Evolutionary conservation across 148 eudicot species (phyloP), one percentile per base, ranked within the genome.

Genomic region (Vaccinium vitisidaea): DNA sequence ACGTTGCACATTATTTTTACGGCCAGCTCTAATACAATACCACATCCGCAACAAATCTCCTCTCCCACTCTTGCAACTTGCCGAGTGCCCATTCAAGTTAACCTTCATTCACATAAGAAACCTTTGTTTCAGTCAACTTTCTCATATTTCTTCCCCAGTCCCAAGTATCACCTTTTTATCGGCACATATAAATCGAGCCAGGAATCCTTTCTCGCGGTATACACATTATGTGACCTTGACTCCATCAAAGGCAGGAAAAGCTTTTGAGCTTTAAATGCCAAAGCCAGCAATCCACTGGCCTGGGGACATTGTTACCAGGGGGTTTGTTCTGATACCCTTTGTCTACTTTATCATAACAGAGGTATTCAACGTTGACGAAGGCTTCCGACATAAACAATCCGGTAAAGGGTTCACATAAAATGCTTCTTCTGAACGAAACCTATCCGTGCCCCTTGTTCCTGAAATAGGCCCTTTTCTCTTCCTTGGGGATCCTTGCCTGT

Each of bases 391-490:
- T 53, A 96, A 90, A 86, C 99, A 94, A 84, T 94, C 99, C 4
- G 99, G 98, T 74, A 96, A 85, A 84, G 99, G 99, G 84, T 96
- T 94, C 80, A 94, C 99, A 79, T 96, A 96, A 81, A 96, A 96
- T 81, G 95, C 95, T 86, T 96, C 99, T 85, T 96, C 99, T 6
- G 99, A 89, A 19, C 98, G 93, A 87, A 93, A 94, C 88, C 98
- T 93, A 63, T 97, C 99, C 79, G 75, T 95, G 80, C 98, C 98
- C 89, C 91, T 97, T 83, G 99, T 95, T 85, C 99, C 99, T 25
- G 97, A 79, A 43, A 90, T 86, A 10, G 99, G 98, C 16, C 99
- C 98, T 85, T 95, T 97, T 87, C 99, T 93, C 90, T 88, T 94
- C 90, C 99, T 85, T 1, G 99, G 95, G 16, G 96, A 90, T 53